phyloP scores from a whole-genome alignment of 73 alveolate species.

The Uronychia setigera region DNA sequence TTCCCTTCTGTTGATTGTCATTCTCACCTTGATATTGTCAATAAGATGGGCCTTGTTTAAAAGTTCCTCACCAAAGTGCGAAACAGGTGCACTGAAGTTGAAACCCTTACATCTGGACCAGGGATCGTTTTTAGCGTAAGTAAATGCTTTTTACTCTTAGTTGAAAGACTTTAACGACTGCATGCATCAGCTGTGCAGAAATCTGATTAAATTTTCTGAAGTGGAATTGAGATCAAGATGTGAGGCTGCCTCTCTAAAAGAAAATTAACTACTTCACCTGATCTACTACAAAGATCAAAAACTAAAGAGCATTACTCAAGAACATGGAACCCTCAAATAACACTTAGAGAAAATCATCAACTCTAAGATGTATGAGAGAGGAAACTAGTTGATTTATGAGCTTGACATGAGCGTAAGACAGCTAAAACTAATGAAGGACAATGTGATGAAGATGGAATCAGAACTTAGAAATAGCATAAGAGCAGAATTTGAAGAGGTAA shows the following conservation, averaged over 20 bases:
- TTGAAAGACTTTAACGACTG: conserved; percentile 70
- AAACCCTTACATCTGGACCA: conserved; percentile 73
- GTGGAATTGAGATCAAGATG: conserved; percentile 58
- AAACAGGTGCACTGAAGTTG: conserved; percentile 76
- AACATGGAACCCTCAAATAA: conserved; percentile 33
- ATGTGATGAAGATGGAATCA: conserved; percentile 78
- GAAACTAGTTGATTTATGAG: conserved; percentile 85
- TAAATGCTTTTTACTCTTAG: neutral
- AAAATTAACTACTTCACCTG: conserved; percentile 37
- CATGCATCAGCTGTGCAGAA: conserved; percentile 46
- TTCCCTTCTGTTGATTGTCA: conserved; percentile 46
- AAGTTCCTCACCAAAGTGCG: conserved; percentile 56
- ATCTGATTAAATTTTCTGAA: conserved; percentile 59
- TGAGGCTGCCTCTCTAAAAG: conserved; percentile 50
- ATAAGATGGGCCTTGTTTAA: conserved; percentile 62
- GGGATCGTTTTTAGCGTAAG: conserved; percentile 61
- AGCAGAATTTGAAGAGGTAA: conserved; percentile 75
- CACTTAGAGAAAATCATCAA: conserved; percentile 59
- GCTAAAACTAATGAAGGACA: conserved; percentile 83
- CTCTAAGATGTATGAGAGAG: conserved; percentile 66
- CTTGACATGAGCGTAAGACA: conserved; percentile 80
- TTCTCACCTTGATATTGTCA: conserved; percentile 66
- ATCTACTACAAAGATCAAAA: conserved; percentile 44
- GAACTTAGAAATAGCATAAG: conserved; percentile 74
- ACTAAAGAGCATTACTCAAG: conserved; percentile 21